A percentile compares a stretch with the other conserved stretches of the same genome.
phyloP scores from a whole-genome alignment of 2,329 filamentous ascomycete genomes.

The Gyromitra esculenta region DNA sequence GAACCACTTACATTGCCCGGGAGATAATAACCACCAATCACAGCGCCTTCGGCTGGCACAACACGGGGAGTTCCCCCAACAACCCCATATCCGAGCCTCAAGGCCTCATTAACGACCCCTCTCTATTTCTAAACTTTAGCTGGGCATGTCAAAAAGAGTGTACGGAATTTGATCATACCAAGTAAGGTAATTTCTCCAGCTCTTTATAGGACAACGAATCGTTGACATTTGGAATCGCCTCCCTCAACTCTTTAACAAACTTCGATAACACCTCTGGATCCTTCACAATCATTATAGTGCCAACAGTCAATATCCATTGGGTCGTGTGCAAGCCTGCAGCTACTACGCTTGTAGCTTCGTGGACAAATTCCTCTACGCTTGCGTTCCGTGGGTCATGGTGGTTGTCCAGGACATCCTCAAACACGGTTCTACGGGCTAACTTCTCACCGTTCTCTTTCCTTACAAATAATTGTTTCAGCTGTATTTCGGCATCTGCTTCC shows the following conservation, averaged over 20 bases:
- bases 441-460: slow-evolving; percentile 19
- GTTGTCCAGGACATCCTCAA: slow-evolving; percentile 57
- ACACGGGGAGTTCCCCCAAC: slow-evolving; percentile 57
- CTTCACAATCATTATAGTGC: slow-evolving; percentile 62
- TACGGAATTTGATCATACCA: slow-evolving; percentile 43
- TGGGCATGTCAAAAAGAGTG: background rate
- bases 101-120: slow-evolving; percentile 61
- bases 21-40: slow-evolving; percentile 58
- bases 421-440: slow-evolving; percentile 59
- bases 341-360: slow-evolving; percentile 64
- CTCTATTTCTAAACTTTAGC: slow-evolving; percentile 45
- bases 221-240: slow-evolving; percentile 60
- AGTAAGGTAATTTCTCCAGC: slow-evolving; percentile 60
- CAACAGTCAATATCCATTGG: slow-evolving; percentile 62
- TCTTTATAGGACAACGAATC: slow-evolving; percentile 58
- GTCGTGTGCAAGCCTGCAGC: slow-evolving; percentile 64
- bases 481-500: slow-evolving; percentile 21
- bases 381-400: slow-evolving; percentile 54
- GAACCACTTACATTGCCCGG: slow-evolving; percentile 57
- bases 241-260: slow-evolving; percentile 61
- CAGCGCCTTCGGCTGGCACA: slow-evolving; percentile 58
- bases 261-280: slow-evolving; percentile 59
- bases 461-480: slow-evolving; percentile 5
- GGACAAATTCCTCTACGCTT: slow-evolving; percentile 59
- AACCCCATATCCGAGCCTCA: slow-evolving; percentile 61